Evolutionary conservation across 176 grass and related monocot genomes (phyloP).

Genomic region (Triticum monococcum): DNA sequence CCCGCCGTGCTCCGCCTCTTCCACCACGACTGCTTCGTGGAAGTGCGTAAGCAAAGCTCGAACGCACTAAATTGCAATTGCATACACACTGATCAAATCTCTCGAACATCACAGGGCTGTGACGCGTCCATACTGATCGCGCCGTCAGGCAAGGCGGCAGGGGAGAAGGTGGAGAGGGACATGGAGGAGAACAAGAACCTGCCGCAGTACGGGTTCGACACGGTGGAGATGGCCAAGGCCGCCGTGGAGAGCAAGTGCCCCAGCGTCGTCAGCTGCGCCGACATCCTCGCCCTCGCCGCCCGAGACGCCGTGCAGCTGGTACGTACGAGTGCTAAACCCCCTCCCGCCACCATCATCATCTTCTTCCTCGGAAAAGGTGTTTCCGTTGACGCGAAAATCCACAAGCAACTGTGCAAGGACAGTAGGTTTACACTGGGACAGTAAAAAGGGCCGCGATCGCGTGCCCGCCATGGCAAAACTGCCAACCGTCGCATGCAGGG

Average conservation of each 20-base stretch:
- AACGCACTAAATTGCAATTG: not conserved
- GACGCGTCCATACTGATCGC: slow-evolving; percentile 88
- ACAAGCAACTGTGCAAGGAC: not conserved
- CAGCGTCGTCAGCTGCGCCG: slow-evolving; percentile 85
- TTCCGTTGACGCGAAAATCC: not conserved
- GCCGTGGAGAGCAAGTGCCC: slow-evolving; percentile 81
- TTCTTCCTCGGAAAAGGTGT: not conserved
- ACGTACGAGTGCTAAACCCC: not conserved
- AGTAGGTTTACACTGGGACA: not conserved
- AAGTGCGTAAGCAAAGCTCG: slow-evolving; percentile 36
- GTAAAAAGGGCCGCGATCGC: not conserved
- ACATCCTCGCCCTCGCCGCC: slow-evolving; percentile 83
- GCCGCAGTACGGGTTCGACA: slow-evolving; percentile 75
- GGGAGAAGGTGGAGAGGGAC: slow-evolving; percentile 70
- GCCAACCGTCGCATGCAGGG: not conserved
- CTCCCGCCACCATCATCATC: not conserved
- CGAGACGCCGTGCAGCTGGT: slow-evolving; percentile 85
- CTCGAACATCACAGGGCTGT: slow-evolving; percentile 43
- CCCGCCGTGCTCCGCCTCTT: slow-evolving; percentile 92
- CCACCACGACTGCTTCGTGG: slow-evolving; percentile 97
- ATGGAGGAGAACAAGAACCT: slow-evolving; percentile 82
- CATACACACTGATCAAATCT: not conserved
- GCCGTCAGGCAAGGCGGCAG: slow-evolving; percentile 9
- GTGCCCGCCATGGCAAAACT: not conserved
- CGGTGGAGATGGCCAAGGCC: slow-evolving; percentile 77